These are phyloP conservation scores for Vitis cinerea DNA, from an alignment of 164 flowering plant species.

Conservation along the genomic window DNA sequence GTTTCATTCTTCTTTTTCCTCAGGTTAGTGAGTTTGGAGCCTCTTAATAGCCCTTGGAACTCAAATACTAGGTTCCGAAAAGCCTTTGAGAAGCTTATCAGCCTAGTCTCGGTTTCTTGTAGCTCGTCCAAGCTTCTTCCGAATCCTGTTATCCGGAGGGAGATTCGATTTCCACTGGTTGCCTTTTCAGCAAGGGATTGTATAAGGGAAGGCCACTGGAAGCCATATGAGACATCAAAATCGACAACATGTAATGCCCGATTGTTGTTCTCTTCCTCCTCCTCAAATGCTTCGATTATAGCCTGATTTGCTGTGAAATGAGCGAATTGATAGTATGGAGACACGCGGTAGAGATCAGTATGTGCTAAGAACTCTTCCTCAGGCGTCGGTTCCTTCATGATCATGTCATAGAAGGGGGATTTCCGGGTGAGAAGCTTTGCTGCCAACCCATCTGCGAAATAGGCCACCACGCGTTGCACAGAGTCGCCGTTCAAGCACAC, in stretches of 20 bases:
- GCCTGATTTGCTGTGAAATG: conserved; percentile 85
- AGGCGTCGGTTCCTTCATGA: conserved; percentile 54
- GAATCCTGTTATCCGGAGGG: conserved; percentile 52
- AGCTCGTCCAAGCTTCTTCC: conserved; percentile 52
- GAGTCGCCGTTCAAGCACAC: conserved; percentile 57
- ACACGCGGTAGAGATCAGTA: conserved; percentile 52
- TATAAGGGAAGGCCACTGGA: conserved; percentile 84
- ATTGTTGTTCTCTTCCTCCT: conserved; percentile 39
- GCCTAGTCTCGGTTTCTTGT: conserved; percentile 54
- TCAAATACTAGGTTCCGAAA: conserved; percentile 47
- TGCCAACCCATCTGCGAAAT: conserved; percentile 61
- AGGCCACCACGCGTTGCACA: conserved; percentile 64
- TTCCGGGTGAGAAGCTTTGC: conserved; percentile 53
- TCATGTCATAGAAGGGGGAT: conserved; percentile 58
- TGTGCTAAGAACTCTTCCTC: conserved; percentile 58
- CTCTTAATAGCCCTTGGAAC: conserved; percentile 53
- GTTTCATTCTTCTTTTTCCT: conserved; percentile 55
- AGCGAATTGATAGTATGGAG: conserved; percentile 72
- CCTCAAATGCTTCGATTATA: conserved; percentile 64
- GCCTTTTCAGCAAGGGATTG: conserved; percentile 79
- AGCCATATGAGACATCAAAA: conserved; percentile 65
- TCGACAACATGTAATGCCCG: conserved; percentile 58
- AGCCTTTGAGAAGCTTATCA: conserved; percentile 55
- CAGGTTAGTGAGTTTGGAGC: conserved; percentile 27
- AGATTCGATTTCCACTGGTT: conserved; percentile 24